Conservation (phyloP, 1,284 basidiomycete species). For the Rhodotorula sp. region DNA sequence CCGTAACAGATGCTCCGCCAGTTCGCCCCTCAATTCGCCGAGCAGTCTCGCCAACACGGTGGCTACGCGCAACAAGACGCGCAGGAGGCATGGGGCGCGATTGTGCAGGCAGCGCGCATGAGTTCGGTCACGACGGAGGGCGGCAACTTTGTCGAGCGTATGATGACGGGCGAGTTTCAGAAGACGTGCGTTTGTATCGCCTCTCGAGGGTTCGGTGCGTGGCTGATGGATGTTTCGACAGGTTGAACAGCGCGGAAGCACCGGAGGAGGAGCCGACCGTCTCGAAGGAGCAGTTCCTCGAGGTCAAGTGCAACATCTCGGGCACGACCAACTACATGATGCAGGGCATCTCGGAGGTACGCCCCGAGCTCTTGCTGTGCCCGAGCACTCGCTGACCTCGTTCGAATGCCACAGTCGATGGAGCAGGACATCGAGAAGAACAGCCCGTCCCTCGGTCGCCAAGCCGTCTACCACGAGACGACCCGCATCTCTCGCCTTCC, state of each 20-base stretch:
- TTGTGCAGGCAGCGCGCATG: constrained; percentile 73
- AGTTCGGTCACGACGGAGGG: constrained; percentile 39
- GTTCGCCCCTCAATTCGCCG: constrained; percentile 88
- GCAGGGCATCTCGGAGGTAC: constrained; percentile 76
- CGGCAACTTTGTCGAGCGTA: constrained; percentile 70
- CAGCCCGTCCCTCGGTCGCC: constrained; percentile 72
- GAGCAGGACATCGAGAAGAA: constrained; percentile 66
- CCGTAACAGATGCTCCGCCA: constrained; percentile 59
- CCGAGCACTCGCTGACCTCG: neutral
- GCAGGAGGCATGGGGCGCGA: constrained; percentile 87
- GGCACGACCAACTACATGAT: constrained; percentile 83
- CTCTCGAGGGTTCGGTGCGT: neutral
- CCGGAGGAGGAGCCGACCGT: constrained; percentile 70
- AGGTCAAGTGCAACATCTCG: constrained; percentile 91
- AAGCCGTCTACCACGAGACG: constrained; percentile 78
- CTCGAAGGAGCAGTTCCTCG: constrained; percentile 70
- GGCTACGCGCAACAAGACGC: constrained; percentile 90
- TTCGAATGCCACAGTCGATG: constrained; percentile 4
- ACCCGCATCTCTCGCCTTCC: constrained; percentile 83
- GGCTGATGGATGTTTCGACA: constrained; percentile 45
- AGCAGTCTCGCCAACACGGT: constrained; percentile 59
- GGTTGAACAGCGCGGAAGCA: constrained; percentile 72
- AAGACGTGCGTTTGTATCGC: constrained; percentile 63
- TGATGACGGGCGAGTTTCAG: constrained; percentile 74
- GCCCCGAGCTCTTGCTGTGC: constrained; percentile 44